Conservation (phyloP, 768 basidiomycete species). For the Tricholoma furcatifolium region DNA sequence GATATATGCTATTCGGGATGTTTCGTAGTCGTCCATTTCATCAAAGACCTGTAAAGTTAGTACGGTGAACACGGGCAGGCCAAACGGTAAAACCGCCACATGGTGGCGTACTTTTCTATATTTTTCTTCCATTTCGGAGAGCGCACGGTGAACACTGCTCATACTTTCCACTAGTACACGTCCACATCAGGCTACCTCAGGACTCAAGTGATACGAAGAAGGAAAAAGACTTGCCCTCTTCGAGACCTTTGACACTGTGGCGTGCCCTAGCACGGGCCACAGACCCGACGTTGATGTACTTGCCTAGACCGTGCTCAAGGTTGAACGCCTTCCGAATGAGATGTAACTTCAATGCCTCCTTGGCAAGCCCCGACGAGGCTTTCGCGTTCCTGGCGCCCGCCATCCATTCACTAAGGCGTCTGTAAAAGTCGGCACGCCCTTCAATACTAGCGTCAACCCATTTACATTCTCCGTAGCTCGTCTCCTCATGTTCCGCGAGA, state of each 20-base stretch:
- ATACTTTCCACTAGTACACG: neutral
- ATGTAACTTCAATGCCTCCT: neutral
- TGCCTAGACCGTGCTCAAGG: neutral
- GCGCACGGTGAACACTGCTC: neutral
- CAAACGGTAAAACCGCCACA: too few species aligned
- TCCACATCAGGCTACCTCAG: neutral
- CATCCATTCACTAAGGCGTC: slow-evolving; percentile 1
- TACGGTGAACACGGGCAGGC: neutral
- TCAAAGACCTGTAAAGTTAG: neutral
- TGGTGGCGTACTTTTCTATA: slow-evolving; percentile 2
- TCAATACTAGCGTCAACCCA: neutral
- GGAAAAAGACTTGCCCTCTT: neutral
- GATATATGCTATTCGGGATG: neutral
- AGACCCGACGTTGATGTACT: neutral
- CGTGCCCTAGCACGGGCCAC: neutral
- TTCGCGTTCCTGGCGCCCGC: neutral
- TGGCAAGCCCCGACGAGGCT: neutral
- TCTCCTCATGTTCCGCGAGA: neutral
- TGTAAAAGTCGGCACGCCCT: neutral
- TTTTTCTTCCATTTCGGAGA: neutral
- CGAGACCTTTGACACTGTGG: neutral
- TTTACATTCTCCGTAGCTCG: neutral
- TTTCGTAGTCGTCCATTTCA: slow-evolving; percentile 7
- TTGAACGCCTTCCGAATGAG: neutral
- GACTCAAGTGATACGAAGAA: neutral